Evolutionary conservation across 1,139 yeast genomes (phyloP).

Genomic region (Suhomyces bribrorum): DNA sequence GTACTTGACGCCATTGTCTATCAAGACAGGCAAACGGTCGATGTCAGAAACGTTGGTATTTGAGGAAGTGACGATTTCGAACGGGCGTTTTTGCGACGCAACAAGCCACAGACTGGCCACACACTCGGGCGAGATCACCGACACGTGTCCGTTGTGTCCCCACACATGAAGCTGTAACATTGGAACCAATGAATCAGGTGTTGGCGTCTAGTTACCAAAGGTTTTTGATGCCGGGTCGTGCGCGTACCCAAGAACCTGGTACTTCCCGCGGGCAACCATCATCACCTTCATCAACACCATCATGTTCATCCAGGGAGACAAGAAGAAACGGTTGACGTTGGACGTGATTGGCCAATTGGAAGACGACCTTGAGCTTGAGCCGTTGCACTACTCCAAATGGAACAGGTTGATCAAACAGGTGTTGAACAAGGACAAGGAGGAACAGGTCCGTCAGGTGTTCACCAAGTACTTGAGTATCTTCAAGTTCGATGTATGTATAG

Average conservation of each 20-base stretch:
- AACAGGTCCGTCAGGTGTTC: constrained; percentile 59
- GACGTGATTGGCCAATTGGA: constrained; percentile 61
- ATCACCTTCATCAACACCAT: not conserved
- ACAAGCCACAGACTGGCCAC: constrained; percentile 41
- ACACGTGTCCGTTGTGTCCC: constrained; percentile 44
- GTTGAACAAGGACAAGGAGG: constrained; percentile 60
- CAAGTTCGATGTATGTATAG: constrained; percentile 49
- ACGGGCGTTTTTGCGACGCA: constrained; percentile 4
- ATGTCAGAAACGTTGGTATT: constrained; percentile 58
- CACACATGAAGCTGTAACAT: constrained; percentile 50
- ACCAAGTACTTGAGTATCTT: constrained; percentile 64
- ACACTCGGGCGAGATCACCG: constrained; percentile 44
- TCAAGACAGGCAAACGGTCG: constrained; percentile 58
- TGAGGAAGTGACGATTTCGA: constrained; percentile 51
- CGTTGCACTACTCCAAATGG: constrained; percentile 61
- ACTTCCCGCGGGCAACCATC: too few relatives aligned
- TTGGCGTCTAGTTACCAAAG: not conserved
- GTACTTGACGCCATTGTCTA: constrained; percentile 25
- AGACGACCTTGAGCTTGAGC: constrained; percentile 58
- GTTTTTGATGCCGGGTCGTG: not conserved
- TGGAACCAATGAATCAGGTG: not conserved
- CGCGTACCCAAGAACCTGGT: not conserved
- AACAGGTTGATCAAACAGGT: constrained; percentile 54
- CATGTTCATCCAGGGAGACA: constrained; percentile 29
- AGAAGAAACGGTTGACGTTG: constrained; percentile 36